Base-by-base conservation (phyloP, 1,139 yeast genomes). In the Ashbya aceris region DNA sequence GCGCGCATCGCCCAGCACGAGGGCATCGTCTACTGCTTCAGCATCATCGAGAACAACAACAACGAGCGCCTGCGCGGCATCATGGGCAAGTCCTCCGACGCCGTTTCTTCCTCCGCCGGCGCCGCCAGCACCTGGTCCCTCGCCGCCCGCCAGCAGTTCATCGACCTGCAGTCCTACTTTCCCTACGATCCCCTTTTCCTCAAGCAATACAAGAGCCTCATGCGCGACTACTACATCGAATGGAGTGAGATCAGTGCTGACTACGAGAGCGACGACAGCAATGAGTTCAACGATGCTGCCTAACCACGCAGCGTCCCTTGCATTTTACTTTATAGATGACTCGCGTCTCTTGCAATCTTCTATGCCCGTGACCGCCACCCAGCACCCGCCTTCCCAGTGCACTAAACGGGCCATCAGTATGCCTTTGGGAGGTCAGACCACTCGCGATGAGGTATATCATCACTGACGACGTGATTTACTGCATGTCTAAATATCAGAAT, bases 111-210 rank as follows among this genome's bases (percentile, higher is more conserved):
- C 0, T 62, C 64, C 27, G 32, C 50, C 2, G 41, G 48, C 8
- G 36, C 54, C 5, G 44, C 51, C 10, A 46, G 57, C 2, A 44
- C 54, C 14, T 56, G 63, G 58, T 54, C 62, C 7, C 44, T 62
- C 20, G 60, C 65, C 36, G 74, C 77, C 49, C 75, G 76, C 55
- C 91, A 83, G 58, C 96, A 87, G 56, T 86, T 85, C 58, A 74
- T 84, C 51, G 94, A 86, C 58, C 68, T 87, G 43, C 96, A 87
- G 60, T 89, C 93, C 10, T 91, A 86, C 61, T 91, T 91, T 64
- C 98, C 98, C 9, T 91, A 85, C 61, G 98, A 91, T 66, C 98
- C 98, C 1, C 66, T 91, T 49, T 77, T 83, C 40, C 71, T 91
- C 49, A 83, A 81, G 37, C 64, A 64, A 17, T 74, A 86, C 43